phyloP scores from a whole-genome alignment of 2,329 filamentous ascomycete genomes.

The Pseudogymnoascus sp. region DNA sequence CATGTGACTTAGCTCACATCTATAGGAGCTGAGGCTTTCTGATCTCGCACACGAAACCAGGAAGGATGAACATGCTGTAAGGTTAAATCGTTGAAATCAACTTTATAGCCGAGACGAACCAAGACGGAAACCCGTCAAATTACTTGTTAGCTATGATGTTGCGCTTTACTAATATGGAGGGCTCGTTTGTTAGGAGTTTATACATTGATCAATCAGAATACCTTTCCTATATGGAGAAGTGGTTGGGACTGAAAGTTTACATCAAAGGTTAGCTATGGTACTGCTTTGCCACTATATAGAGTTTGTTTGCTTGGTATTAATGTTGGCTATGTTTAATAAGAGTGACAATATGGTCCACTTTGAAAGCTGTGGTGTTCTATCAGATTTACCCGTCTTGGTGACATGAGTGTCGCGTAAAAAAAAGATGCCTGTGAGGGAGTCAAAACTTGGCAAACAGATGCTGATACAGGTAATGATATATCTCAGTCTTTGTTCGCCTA shows the following conservation, averaged over 20 bases:
- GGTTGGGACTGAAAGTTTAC: background rate
- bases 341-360: background rate
- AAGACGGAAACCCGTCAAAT: background rate
- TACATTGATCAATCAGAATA: background rate
- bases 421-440: too few species aligned
- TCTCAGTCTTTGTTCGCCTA: background rate
- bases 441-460: background rate
- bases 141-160: background rate
- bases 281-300: background rate
- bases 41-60: background rate
- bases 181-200: background rate
- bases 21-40: background rate
- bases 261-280: background rate
- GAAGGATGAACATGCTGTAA: background rate
- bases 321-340: background rate
- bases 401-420: too few species aligned
- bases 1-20: background rate
- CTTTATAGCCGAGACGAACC: background rate
- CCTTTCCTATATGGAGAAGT: background rate
- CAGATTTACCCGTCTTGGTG: background rate
- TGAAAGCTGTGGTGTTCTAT: too few species aligned
- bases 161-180: background rate
- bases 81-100: too few species aligned
- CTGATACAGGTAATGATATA: background rate
- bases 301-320: background rate